Evolutionary conservation across 768 basidiomycete species (phyloP).

Genomic region (Candolleomyces aberdarensis): DNA sequence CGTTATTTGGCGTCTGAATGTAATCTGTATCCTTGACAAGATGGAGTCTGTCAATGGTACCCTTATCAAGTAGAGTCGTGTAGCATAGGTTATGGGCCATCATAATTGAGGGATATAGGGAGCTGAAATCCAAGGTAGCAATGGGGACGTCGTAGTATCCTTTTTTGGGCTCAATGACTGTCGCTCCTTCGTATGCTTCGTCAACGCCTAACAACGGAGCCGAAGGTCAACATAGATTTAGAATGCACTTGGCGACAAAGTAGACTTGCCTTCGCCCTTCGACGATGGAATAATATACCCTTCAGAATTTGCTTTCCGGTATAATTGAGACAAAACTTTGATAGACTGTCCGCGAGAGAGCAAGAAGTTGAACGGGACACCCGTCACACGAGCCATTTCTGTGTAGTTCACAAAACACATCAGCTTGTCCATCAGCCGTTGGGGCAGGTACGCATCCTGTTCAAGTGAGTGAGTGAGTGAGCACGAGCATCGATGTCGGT

Average conservation of each 20-base stretch:
- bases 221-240: conserved; percentile 1
- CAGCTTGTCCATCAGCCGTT: conserved; percentile 92
- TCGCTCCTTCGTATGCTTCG: conserved; percentile 98
- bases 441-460: conserved; percentile 97
- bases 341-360: conserved; percentile 95
- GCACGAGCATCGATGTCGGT: background rate
- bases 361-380: conserved; percentile 98
- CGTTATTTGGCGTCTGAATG: conserved; percentile 93
- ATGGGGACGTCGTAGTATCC: conserved; percentile 97
- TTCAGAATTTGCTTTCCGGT: conserved; percentile 87
- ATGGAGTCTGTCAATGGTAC: conserved; percentile 70
- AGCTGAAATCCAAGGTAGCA: conserved; percentile 97
- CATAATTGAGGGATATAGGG: conserved; percentile 99
- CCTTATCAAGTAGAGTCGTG: conserved; percentile 87
- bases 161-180: conserved; percentile 94
- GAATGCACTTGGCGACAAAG: background rate
- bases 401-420: conserved; percentile 99
- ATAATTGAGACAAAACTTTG: conserved; percentile 96
- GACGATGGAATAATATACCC: conserved; percentile 86
- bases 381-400: conserved; percentile 99
- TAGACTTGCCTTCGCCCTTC: conserved; percentile 72
- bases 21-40: conserved; percentile 88
- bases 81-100: conserved; percentile 99
- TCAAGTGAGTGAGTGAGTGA: background rate
- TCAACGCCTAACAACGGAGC: conserved; percentile 58